Percentiles rank a stretch among this genome's conserved stretches.
Conservation (phyloP, 345 rosid genomes). For the Moricandia arvensis region DNA sequence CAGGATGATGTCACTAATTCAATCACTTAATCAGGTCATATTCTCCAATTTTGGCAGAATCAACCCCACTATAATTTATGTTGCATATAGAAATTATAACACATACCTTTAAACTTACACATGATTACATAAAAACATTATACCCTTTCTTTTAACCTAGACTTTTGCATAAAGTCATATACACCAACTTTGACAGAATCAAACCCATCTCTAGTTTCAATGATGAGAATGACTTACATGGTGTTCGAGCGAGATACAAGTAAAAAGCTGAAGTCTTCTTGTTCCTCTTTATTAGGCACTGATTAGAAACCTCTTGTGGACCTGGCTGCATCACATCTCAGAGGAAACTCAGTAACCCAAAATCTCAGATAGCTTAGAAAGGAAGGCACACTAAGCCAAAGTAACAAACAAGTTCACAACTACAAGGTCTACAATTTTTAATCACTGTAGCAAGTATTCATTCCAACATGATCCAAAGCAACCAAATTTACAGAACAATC, state of each 20-base stretch:
- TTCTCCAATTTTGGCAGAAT: background rate
- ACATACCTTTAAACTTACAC: background rate
- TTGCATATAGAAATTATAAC: background rate
- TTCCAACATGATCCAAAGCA: no score
- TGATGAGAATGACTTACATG: slow-evolving; percentile 54
- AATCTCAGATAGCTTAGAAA: background rate
- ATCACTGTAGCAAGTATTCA: no score
- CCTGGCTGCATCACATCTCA: slow-evolving; percentile 60
- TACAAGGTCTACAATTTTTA: no score
- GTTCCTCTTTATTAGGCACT: slow-evolving; percentile 70
- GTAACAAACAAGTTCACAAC: background rate
- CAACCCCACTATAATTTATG: background rate
- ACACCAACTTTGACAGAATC: slow-evolving; percentile 37
- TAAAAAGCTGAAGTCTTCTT: no score
- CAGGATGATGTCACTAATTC: background rate
- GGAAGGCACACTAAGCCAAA: background rate
- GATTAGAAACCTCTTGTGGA: slow-evolving; percentile 62
- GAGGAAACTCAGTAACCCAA: background rate
- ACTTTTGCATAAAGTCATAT: slow-evolving; percentile 21
- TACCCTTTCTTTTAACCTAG: background rate
- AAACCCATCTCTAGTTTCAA: background rate
- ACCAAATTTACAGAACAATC: no score
- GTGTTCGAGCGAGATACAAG: slow-evolving; percentile 65
- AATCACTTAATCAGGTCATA: slow-evolving; percentile 26
- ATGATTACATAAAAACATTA: no score